A percentile compares a stretch with the other conserved stretches of the same genome.
Evolutionary conservation across 2,329 filamentous ascomycete species (phyloP).

Genomic region (Blastomyces gilchristii): DNA sequence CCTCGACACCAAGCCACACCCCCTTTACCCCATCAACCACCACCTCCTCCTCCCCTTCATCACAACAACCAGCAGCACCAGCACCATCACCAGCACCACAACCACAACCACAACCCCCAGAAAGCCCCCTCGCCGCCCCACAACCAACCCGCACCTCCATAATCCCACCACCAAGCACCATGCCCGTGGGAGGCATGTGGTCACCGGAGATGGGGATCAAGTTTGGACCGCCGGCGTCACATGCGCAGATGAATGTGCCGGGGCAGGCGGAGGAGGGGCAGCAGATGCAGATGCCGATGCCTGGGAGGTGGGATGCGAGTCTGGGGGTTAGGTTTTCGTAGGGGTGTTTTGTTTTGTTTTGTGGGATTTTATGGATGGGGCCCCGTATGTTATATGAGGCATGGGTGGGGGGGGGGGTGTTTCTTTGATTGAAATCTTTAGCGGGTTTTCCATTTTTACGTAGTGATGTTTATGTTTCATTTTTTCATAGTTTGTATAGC

Average conservation of each 20-base stretch:
- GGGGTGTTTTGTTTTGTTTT: neutral
- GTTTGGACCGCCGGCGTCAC: slow-evolving; percentile 38
- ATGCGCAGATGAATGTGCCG: neutral
- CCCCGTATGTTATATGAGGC: neutral
- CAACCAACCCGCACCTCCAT: slow-evolving; percentile 35
- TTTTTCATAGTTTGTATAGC: no score
- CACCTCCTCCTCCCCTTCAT: slow-evolving; percentile 14
- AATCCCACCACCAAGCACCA: slow-evolving; percentile 43
- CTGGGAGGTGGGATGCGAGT: slow-evolving; percentile 48
- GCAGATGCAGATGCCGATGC: slow-evolving; percentile 10
- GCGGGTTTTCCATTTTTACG: no score
- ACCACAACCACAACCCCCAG: slow-evolving; percentile 24
- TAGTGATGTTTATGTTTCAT: no score
- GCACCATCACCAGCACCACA: slow-evolving; percentile 28
- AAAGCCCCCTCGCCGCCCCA: slow-evolving; percentile 37
- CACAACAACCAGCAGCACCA: slow-evolving; percentile 28
- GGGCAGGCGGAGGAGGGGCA: neutral
- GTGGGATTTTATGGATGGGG: neutral
- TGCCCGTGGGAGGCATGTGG: slow-evolving; percentile 52
- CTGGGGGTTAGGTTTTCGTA: slow-evolving; percentile 48
- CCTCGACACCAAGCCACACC: slow-evolving; percentile 24
- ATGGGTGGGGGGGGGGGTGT: neutral
- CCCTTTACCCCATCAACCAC: slow-evolving; percentile 26
- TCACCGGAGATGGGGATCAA: slow-evolving; percentile 70
- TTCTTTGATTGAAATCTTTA: neutral